These are phyloP conservation scores for Colletotrichum chlorophyti DNA, from an alignment of 2,329 filamentous ascomycete genomes.

Conservation along the genomic window DNA sequence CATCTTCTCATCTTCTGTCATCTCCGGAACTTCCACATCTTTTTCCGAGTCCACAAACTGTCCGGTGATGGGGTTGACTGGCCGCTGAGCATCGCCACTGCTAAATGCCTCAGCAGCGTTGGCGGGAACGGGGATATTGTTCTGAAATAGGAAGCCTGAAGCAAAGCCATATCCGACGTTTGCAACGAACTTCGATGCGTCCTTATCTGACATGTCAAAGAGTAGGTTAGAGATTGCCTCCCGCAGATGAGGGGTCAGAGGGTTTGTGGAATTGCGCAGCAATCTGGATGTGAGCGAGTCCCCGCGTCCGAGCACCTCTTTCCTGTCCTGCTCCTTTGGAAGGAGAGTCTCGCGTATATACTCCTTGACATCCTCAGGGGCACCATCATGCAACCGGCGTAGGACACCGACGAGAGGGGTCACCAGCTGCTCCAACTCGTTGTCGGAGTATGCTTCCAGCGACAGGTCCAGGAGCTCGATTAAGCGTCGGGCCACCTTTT, in stretches of 20 bases:
- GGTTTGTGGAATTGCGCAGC: slow-evolving; percentile 78
- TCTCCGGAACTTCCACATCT: slow-evolving; percentile 66
- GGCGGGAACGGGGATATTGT: slow-evolving; percentile 79
- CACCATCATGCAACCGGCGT: slow-evolving; percentile 72
- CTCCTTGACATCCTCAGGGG: slow-evolving; percentile 66
- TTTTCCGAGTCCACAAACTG: slow-evolving; percentile 77
- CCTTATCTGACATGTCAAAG: slow-evolving; percentile 85
- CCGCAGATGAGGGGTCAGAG: slow-evolving; percentile 74
- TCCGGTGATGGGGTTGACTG: slow-evolving; percentile 85
- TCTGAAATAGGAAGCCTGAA: slow-evolving; percentile 85
- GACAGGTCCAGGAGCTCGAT: slow-evolving; percentile 74
- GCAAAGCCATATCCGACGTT: slow-evolving; percentile 97
- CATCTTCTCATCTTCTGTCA: slow-evolving; percentile 93
- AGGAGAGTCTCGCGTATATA: slow-evolving; percentile 73
- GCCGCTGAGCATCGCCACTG: slow-evolving; percentile 39
- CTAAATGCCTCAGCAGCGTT: slow-evolving; percentile 63
- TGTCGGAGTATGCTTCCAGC: slow-evolving; percentile 66
- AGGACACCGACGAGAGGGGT: slow-evolving; percentile 79
- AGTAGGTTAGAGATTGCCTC: slow-evolving; percentile 79
- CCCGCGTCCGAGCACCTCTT: slow-evolving; percentile 77
- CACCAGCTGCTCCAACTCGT: slow-evolving; percentile 74
- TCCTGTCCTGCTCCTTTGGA: slow-evolving; percentile 78
- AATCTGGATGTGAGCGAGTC: slow-evolving; percentile 78
- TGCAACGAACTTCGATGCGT: slow-evolving; percentile 80
- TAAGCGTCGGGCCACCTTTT: slow-evolving; percentile 67